Base-by-base conservation (phyloP, 2,329 filamentous ascomycete genomes). In the Talaromyces islandicus region DNA sequence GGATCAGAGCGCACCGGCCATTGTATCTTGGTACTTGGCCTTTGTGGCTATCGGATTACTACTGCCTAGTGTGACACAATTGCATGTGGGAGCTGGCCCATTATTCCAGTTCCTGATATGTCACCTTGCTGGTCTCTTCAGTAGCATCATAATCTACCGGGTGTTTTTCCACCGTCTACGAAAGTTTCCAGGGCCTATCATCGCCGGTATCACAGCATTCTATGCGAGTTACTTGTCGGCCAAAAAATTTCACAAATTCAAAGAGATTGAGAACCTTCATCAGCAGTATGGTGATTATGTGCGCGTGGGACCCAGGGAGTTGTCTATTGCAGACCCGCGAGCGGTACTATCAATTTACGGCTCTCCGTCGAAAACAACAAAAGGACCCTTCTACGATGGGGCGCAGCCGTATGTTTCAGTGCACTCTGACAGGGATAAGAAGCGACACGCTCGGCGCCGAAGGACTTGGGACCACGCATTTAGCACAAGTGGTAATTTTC, bases 91-190 rank as follows among this genome's bases (percentile, higher is more conserved):
- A 4, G 27, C 19, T 29, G 11, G 46, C 3, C 29, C 32, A 30
- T 19, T 54, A 46, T 55, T 50, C 35, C 35, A 43, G 21, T 41
- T 54, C 51, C 25, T 61, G 48, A 27, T 21, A 19, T 58, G 51
- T 21, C 59, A 61, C 41, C 11, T 61, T 17, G 24, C 57, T 27
- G 59, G 59, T 29, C 50, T 61, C 19, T 58, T 55, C 32, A 17
- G 55, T 4, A 70, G 68, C 57, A 71, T 71, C 35, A 19, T 63
- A 5, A 17, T 68, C 9, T 72, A 72, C 56, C 66, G 70, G 29
- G 52, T 57, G 3, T 67, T 67, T 10, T 69, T 69, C 32, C 70
- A 72, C 48, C 63, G 66, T 4, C 63, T 71, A 1, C 59, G 43
- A 12, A 54, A 56, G 2, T 71, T 70, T 29, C 69, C 69, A 1